Conservation (phyloP, 345 rosid genomes). For the Salix dunnii region DNA sequence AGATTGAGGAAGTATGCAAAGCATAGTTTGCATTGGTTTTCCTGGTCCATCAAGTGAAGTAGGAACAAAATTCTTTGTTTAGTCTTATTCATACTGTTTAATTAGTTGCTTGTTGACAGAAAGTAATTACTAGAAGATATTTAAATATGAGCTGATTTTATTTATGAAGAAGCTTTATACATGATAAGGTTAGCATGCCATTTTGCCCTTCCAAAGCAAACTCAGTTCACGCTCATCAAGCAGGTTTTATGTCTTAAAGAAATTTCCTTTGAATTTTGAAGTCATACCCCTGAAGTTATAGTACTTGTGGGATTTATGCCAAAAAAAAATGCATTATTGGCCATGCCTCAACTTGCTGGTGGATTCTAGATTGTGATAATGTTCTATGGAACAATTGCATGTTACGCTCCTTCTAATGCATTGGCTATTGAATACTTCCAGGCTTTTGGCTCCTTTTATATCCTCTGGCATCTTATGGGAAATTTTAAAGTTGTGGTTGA, state of each 20-base stretch:
- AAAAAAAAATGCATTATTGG: neutral
- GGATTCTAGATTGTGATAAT: neutral
- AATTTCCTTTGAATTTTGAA: constrained; percentile 1
- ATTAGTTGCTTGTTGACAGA: neutral
- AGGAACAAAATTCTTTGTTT: neutral
- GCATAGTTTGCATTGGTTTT: neutral
- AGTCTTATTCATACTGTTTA: neutral
- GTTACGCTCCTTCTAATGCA: neutral
- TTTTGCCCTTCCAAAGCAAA: neutral
- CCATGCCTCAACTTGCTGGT: neutral
- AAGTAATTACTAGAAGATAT: neutral
- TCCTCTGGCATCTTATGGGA: constrained; percentile 66
- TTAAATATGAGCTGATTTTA: neutral
- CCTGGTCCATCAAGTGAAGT: neutral
- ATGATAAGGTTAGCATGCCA: neutral
- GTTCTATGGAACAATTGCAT: neutral
- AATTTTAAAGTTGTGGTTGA: constrained; percentile 66
- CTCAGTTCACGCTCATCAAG: neutral
- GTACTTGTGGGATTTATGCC: neutral
- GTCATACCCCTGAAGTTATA: neutral
- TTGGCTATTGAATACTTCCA: constrained; percentile 23
- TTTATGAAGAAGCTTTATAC: neutral
- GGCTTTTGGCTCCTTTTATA: constrained; percentile 76
- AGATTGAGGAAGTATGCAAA: neutral
- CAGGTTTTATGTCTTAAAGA: neutral